Evolutionary conservation across 176 grass and related monocot genomes (phyloP).

Genomic region (Puya raimondii): DNA sequence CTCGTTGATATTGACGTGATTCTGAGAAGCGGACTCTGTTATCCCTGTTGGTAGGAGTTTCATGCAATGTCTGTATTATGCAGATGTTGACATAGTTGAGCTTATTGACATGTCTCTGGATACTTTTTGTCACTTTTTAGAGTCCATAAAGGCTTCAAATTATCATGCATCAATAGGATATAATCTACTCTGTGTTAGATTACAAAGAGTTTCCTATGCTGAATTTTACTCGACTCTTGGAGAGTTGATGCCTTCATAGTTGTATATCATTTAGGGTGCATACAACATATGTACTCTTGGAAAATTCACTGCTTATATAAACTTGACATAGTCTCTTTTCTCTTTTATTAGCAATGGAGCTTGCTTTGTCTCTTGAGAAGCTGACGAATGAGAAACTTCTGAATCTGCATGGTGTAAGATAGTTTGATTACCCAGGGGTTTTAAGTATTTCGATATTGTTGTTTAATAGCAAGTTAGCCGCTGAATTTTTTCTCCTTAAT

Average conservation of each 20-base stretch:
- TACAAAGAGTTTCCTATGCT: no score
- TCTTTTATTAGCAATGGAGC: slow-evolving; percentile 33
- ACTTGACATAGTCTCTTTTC: neutral
- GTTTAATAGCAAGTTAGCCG: neutral
- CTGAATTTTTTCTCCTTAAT: neutral
- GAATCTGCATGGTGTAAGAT: slow-evolving; percentile 30
- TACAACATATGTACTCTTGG: neutral
- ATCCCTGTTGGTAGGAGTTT: no score
- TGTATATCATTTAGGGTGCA: neutral
- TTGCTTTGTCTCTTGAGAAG: slow-evolving; percentile 41
- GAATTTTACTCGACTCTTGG: neutral
- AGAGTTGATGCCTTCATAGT: neutral
- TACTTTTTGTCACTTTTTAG: no score
- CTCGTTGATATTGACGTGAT: no score
- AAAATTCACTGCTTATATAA: neutral
- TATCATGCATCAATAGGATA: no score
- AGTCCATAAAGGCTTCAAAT: no score
- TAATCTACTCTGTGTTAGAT: no score
- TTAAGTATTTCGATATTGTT: neutral
- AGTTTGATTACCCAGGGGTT: neutral
- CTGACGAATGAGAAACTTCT: slow-evolving; percentile 40
- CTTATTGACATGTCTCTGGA: no score
- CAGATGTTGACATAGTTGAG: no score
- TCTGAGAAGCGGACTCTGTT: no score
- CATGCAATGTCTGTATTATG: no score